These are phyloP conservation scores for Crithidia expoeki DNA, from an alignment of 208 protist species.

Conservation along the genomic window DNA sequence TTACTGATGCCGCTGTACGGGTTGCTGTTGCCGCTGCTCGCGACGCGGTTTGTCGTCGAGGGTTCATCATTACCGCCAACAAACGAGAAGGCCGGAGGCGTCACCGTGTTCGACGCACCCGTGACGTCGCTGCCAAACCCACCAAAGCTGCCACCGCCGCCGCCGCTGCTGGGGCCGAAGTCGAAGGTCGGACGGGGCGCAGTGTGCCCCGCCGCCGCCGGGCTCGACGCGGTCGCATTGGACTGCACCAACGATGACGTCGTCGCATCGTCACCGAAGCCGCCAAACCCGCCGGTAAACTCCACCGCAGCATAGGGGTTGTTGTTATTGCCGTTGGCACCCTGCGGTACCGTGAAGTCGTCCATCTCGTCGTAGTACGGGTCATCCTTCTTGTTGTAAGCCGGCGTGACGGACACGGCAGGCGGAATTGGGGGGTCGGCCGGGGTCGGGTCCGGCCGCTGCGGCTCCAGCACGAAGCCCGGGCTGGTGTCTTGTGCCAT, in stretches of 20 bases:
- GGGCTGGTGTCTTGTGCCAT: slow-evolving; percentile 10
- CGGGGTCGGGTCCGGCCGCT: slow-evolving; percentile 8
- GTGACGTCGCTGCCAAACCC: slow-evolving; percentile 11
- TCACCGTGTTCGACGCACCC: not conserved
- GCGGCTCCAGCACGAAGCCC: slow-evolving; percentile 39
- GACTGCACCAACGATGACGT: not conserved
- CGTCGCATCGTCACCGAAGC: slow-evolving; percentile 29
- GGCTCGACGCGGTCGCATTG: slow-evolving; percentile 1
- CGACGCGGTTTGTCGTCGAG: not conserved
- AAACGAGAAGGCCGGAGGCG: slow-evolving; percentile 17
- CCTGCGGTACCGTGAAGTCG: slow-evolving; percentile 55
- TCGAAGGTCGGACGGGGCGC: slow-evolving; percentile 56
- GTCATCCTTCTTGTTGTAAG: slow-evolving; percentile 48
- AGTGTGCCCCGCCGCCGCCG: not conserved
- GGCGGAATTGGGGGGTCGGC: slow-evolving; percentile 16
- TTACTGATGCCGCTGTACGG: slow-evolving; percentile 34
- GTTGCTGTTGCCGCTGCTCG: slow-evolving; percentile 19
- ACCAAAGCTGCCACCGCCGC: slow-evolving; percentile 18
- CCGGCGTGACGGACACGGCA: slow-evolving; percentile 3
- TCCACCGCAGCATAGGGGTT: slow-evolving; percentile 37
- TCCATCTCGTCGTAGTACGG: slow-evolving; percentile 82
- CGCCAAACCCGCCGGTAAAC: slow-evolving; percentile 34
- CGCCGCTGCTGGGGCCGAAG: slow-evolving; percentile 51
- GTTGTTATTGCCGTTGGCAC: slow-evolving; percentile 13
- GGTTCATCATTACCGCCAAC: slow-evolving; percentile 5